These are phyloP conservation scores for Russula compacta DNA, from an alignment of 768 basidiomycete genomes.

Conservation along the genomic window DNA sequence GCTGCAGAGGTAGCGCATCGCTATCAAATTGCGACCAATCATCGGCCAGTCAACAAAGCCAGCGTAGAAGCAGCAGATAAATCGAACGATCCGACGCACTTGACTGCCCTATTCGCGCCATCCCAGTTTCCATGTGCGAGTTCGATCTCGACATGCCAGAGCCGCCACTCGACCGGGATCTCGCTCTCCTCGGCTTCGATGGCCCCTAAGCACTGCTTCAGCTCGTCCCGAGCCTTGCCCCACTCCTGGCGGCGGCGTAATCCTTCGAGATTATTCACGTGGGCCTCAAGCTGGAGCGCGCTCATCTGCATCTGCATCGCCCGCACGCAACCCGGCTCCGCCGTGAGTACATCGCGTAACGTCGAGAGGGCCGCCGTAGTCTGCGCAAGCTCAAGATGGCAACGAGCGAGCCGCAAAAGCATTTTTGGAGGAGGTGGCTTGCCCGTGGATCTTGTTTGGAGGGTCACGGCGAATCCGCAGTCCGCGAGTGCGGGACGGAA, in stretches of 20 bases:
- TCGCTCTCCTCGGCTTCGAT: constrained; percentile 71
- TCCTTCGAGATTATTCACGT: constrained; percentile 52
- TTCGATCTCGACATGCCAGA: constrained; percentile 73
- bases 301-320: constrained; percentile 45
- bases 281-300: constrained; percentile 51
- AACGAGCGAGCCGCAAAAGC: constrained; percentile 71
- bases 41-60: neutral
- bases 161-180: constrained; percentile 69
- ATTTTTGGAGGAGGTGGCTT: constrained; percentile 55
- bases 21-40: constrained; percentile 28
- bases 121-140: constrained; percentile 65
- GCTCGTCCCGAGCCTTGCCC: constrained; percentile 66
- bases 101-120: constrained; percentile 61
- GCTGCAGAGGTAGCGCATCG: constrained; percentile 62
- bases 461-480: constrained; percentile 61
- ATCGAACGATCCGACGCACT: constrained; percentile 37
- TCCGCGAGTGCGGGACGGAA: constrained; percentile 69
- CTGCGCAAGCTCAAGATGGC: constrained; percentile 73
- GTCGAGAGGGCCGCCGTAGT: constrained; percentile 59
- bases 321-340: neutral
- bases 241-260: constrained; percentile 58
- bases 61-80: neutral
- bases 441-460: constrained; percentile 38
- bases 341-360: constrained; percentile 43
- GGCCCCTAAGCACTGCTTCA: constrained; percentile 66